Evolutionary conservation across 768 basidiomycete genomes (phyloP).

Genomic region (Harrya chromipes): DNA sequence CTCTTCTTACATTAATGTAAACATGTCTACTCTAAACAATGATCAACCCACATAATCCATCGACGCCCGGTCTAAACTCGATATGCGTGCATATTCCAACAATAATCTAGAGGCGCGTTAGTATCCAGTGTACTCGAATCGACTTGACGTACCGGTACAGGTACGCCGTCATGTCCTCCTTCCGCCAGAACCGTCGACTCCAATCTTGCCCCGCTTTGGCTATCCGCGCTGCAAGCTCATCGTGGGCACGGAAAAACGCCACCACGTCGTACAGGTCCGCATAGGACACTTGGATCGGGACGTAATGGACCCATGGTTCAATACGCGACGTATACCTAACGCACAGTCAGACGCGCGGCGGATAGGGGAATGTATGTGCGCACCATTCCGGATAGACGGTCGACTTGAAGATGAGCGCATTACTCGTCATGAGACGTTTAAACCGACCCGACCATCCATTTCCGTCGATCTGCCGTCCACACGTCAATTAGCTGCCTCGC

Average conservation of each 20-base stretch:
- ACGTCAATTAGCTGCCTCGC: background rate
- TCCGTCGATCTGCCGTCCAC: slow-evolving; percentile 43
- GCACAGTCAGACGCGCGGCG: background rate
- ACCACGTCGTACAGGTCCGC: slow-evolving; percentile 68
- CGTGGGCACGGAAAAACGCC: slow-evolving; percentile 71
- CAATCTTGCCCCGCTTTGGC: slow-evolving; percentile 54
- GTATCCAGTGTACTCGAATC: background rate
- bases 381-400: slow-evolving; percentile 77
- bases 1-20: no score
- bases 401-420: slow-evolving; percentile 63
- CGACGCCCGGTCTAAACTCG: slow-evolving; percentile 42
- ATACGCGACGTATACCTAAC: slow-evolving; percentile 54
- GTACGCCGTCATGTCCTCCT: slow-evolving; percentile 58
- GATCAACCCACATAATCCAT: slow-evolving; percentile 35
- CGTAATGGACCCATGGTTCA: slow-evolving; percentile 71
- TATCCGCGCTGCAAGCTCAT: slow-evolving; percentile 54
- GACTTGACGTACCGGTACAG: slow-evolving; percentile 45
- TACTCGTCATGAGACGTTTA: slow-evolving; percentile 59
- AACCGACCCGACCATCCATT: slow-evolving; percentile 71
- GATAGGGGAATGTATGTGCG: background rate
- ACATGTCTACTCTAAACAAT: no score
- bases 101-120: slow-evolving; percentile 37
- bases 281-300: slow-evolving; percentile 64
- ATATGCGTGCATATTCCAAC: slow-evolving; percentile 53
- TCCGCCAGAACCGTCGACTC: slow-evolving; percentile 57